Evolutionary conservation across 2,329 filamentous ascomycete species (phyloP).

Genomic region (Colletotrichum kahawae): DNA sequence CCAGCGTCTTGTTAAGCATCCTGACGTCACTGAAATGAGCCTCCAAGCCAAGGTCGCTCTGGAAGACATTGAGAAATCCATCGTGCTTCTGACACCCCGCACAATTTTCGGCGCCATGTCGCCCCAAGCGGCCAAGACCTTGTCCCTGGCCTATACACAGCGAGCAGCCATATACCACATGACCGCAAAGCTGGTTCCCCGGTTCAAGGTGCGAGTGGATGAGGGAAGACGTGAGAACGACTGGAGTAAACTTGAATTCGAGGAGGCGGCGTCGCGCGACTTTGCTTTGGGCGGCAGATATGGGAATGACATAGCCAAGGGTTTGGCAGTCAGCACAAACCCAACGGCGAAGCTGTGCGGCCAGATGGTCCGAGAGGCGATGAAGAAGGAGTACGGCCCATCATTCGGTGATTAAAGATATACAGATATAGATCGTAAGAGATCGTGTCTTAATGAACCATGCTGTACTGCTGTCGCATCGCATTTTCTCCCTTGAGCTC

Average conservation of each 20-base stretch:
- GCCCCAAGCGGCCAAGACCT: slow-evolving; percentile 65
- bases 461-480: neutral
- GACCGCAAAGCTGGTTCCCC: slow-evolving; percentile 57
- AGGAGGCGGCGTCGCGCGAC: slow-evolving; percentile 66
- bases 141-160: slow-evolving; percentile 76
- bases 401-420: slow-evolving; percentile 39
- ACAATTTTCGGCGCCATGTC: slow-evolving; percentile 61
- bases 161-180: slow-evolving; percentile 68
- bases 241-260: slow-evolving; percentile 63
- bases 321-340: slow-evolving; percentile 68
- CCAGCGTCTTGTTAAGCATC: slow-evolving; percentile 46
- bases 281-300: slow-evolving; percentile 69
- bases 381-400: slow-evolving; percentile 71
- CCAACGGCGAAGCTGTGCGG: slow-evolving; percentile 74
- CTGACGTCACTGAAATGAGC: slow-evolving; percentile 40
- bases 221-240: slow-evolving; percentile 45
- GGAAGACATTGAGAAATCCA: slow-evolving; percentile 61
- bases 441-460: neutral
- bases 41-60: slow-evolving; percentile 47
- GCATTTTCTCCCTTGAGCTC: neutral
- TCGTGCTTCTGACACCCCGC: slow-evolving; percentile 62
- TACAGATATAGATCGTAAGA: neutral
- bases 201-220: slow-evolving; percentile 39
- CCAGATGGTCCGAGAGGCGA: slow-evolving; percentile 71
- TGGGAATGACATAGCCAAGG: slow-evolving; percentile 69